Evolutionary conservation across 306 rosid species (phyloP), one percentile per base, ranked within the genome.

Genomic region (Glycine tomentella): DNA sequence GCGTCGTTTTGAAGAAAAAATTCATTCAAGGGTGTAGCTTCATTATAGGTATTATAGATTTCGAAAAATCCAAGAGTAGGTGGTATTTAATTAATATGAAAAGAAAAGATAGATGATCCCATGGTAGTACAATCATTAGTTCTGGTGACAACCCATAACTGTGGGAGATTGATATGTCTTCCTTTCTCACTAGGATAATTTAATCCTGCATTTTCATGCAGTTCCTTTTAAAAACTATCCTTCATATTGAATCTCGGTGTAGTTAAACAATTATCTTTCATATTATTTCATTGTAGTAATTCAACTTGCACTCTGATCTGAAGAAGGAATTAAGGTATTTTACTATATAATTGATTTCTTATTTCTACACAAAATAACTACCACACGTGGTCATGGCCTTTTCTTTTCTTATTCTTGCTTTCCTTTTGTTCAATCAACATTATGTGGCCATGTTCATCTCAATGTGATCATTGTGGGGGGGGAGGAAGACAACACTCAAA

Each of bases 401-500:
- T 25, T 38, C 7, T 38, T 4, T 51, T 33, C 56, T 20, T 11
- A 58, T 17, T 74, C n/a, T n/a, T 58, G 20, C 13, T 57, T 65
- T 65, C 81, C 33, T 13, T 66, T 77, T 17, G 67, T 78, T 52
- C 63, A 51, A 48, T 76, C 62, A 20, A 51, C 20, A 42, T 55
- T 20, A 68, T 15, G 15, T 69, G 49, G 42, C 44, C 72, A 58
- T 10, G 72, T 12, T 34, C 17, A 49, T 59, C 71, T 10, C 53
- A 72, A 50, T 40, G 12, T 50, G 53, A 72, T 16, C 33, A 8
- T 16, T 63, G 62, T 7, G 45, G 9, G 20, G 20, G 20, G 20
- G 20, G 20, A 1, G 20, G 20, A 25, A 16, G 9, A 57, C 3
- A 74, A 13, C 2, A 25, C 59, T 77, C 67, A 42, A 63, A 69